Evolutionary conservation across 2,329 filamentous ascomycete genomes (phyloP).

Genomic region (Apiospora koreana): DNA sequence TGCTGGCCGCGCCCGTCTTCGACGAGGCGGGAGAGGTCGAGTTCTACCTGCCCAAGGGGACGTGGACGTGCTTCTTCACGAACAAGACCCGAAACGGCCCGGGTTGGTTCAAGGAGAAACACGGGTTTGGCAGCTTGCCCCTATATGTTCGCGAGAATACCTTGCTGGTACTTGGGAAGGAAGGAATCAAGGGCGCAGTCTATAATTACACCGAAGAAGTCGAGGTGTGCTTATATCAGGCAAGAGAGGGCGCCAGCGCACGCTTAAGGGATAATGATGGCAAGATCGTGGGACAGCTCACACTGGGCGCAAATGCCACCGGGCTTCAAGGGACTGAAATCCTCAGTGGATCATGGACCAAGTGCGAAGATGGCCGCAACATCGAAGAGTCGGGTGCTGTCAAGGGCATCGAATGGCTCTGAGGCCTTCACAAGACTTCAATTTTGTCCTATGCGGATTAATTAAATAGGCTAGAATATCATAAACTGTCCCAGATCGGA

Average conservation of each 20-base stretch:
- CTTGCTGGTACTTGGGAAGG: conserved; percentile 46
- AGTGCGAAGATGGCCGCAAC: conserved; percentile 21
- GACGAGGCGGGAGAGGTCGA: conserved; percentile 66
- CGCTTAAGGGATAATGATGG: conserved; percentile 46
- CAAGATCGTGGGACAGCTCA: conserved; percentile 39
- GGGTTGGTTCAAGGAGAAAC: conserved; percentile 61
- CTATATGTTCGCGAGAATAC: conserved; percentile 59
- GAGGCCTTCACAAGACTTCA: neutral
- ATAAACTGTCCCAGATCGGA: neutral
- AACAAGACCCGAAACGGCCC: conserved; percentile 51
- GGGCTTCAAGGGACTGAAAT: conserved; percentile 40
- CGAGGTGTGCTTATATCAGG: conserved; percentile 50
- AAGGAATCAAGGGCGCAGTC: conserved; percentile 40
- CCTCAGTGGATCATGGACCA: conserved; percentile 39
- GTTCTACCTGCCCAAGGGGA: conserved; percentile 60
- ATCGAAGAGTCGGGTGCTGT: conserved; percentile 23
- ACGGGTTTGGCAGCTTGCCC: conserved; percentile 59
- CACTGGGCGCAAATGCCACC: conserved; percentile 39
- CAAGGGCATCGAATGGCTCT: conserved; percentile 26
- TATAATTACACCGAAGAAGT: conserved; percentile 50
- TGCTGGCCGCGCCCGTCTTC: conserved; percentile 68
- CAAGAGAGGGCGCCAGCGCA: conserved; percentile 40
- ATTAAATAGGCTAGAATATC: neutral
- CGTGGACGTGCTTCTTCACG: conserved; percentile 51
- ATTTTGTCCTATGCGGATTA: too few relatives aligned